These are phyloP conservation scores for Blastocladiella emersonii DNA, from an alignment of 371 early-diverging fungal species.

Conservation along the genomic window DNA sequence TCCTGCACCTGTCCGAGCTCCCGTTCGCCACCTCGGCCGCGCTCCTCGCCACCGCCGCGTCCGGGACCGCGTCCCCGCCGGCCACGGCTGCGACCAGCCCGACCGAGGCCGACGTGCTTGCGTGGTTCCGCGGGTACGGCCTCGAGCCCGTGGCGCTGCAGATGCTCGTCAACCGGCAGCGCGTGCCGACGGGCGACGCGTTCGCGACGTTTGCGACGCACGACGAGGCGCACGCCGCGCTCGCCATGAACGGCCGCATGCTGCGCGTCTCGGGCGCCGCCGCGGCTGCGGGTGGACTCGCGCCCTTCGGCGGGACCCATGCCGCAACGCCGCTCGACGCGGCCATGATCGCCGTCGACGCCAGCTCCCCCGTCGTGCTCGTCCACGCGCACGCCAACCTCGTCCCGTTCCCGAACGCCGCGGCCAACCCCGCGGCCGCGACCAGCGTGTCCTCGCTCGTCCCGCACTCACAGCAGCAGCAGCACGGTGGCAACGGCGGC, in stretches of 20 bases:
- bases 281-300: too few species aligned
- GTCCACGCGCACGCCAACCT: background rate
- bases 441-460: background rate
- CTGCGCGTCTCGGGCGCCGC: slow-evolving; percentile 51
- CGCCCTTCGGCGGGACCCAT: too few species aligned
- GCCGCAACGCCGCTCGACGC: too few species aligned
- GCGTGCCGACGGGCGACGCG: slow-evolving; percentile 37
- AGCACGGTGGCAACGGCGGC: too few species aligned
- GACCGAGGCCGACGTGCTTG: slow-evolving; percentile 47
- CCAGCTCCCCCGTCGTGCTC: background rate
- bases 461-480: too few species aligned
- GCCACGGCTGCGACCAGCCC: too few species aligned
- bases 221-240: slow-evolving; percentile 42
- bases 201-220: slow-evolving; percentile 41
- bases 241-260: slow-evolving; percentile 47
- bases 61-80: too few species aligned
- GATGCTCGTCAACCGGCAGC: background rate
- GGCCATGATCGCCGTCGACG: slow-evolving; percentile 34
- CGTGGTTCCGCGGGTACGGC: slow-evolving; percentile 45
- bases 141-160: slow-evolving; percentile 22
- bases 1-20: slow-evolving; percentile 45
- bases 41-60: too few species aligned
- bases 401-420: background rate
- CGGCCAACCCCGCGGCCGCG: background rate
- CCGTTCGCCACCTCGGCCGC: slow-evolving; percentile 36